Percentiles rank a stretch among this genome's conserved stretches.
These are phyloP conservation scores for Citrus glauca DNA, from an alignment of 345 rosid genomes.

Conservation along the genomic window DNA sequence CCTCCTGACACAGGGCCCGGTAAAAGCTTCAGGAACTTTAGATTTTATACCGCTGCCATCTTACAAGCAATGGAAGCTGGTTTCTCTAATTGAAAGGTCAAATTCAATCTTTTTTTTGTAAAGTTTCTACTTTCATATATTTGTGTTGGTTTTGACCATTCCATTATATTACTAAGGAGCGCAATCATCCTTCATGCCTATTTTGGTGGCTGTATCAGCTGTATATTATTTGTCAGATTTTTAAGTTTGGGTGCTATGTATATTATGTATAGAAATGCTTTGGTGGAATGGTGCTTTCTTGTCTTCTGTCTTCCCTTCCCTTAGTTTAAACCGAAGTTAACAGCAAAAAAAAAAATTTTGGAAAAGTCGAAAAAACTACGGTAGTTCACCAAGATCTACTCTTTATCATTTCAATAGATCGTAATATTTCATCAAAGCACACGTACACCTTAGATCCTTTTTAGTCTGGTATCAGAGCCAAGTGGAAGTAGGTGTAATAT, in stretches of 20 bases:
- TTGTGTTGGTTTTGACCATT: slow-evolving; percentile 18
- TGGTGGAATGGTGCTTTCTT: slow-evolving; percentile 1
- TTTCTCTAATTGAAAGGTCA: slow-evolving; percentile 25
- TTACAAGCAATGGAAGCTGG: slow-evolving; percentile 64
- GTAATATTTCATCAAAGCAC: too few species aligned
- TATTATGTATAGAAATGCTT: slow-evolving; percentile 30
- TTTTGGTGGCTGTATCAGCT: slow-evolving; percentile 16
- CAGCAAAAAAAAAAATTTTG: too few species aligned
- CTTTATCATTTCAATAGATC: too few species aligned
- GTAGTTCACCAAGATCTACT: too few species aligned
- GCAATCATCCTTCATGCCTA: background rate
- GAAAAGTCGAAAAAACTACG: too few species aligned
- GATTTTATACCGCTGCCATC: slow-evolving; percentile 53
- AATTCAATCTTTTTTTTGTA: slow-evolving; percentile 11
- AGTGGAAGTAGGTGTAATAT: too few species aligned
- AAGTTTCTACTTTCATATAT: slow-evolving; percentile 13
- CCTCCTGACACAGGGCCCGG: slow-evolving; percentile 55
- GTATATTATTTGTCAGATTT: slow-evolving; percentile 19
- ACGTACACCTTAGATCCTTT: too few species aligned
- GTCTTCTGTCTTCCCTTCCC: background rate
- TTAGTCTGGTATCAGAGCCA: too few species aligned
- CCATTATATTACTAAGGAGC: slow-evolving; percentile 10
- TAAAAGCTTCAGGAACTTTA: slow-evolving; percentile 65
- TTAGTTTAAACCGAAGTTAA: background rate
- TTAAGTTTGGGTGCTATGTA: slow-evolving; percentile 28